A percentile compares a stretch with the other conserved stretches of the same genome.
Evolutionary conservation across 257 asterid genomes (phyloP).

Genomic region (Solanum bukasovii): DNA sequence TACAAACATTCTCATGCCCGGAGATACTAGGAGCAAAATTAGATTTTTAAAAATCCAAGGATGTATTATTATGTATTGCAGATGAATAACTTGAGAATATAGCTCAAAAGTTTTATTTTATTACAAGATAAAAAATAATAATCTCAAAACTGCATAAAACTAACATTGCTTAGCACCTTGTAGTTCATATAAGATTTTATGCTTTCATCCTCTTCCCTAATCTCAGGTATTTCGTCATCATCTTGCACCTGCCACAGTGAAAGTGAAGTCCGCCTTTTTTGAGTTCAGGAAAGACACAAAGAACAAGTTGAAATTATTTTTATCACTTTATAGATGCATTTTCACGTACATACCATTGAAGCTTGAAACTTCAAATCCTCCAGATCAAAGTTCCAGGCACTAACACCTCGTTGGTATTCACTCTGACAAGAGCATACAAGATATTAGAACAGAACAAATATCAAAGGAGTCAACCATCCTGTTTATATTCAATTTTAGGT

Average conservation of each 20-base stretch:
- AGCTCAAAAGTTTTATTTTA: not conserved
- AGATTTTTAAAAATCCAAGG: not conserved
- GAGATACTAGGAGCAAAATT: not conserved
- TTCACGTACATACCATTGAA: constrained; percentile 57
- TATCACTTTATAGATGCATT: not conserved
- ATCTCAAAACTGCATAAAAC: not conserved
- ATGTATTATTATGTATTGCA: not conserved
- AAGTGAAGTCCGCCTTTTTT: not conserved
- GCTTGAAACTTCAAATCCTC: constrained; percentile 95
- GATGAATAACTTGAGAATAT: not conserved
- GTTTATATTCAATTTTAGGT: not conserved
- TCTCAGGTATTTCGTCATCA: constrained; percentile 65
- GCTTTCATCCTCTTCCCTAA: constrained; percentile 54
- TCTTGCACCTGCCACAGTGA: constrained; percentile 62
- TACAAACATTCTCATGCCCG: not conserved
- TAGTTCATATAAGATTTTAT: constrained; percentile 17
- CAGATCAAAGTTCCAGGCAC: constrained; percentile 97
- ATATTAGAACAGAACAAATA: not conserved
- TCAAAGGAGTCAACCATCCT: not conserved
- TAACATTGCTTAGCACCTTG: constrained; percentile 26
- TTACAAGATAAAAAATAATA: not conserved
- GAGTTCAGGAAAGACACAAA: not conserved
- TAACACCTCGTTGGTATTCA: constrained; percentile 98
- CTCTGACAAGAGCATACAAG: constrained; percentile 37
- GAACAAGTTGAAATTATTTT: not conserved